These are phyloP conservation scores for Globisporangium cystogenes DNA, from an alignment of 352 stramenopile species.

Conservation along the genomic window DNA sequence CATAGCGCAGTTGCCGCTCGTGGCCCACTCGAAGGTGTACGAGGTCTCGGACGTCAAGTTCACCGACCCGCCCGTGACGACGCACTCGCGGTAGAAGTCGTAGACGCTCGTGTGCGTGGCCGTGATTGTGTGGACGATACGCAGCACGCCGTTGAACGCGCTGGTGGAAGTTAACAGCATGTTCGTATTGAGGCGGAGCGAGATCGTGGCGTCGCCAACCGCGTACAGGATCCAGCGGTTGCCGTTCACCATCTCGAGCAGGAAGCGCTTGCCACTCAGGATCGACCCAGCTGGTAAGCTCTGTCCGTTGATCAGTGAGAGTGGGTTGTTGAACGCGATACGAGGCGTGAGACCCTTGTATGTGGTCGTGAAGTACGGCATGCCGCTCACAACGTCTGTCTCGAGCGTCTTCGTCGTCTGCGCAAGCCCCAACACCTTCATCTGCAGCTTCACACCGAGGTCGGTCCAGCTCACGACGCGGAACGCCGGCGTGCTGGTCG, in stretches of 20 bases:
- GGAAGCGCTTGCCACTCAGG: slow-evolving; percentile 37
- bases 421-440: slow-evolving; percentile 15
- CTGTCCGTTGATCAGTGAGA: slow-evolving; percentile 45
- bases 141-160: slow-evolving; percentile 38
- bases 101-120: slow-evolving; percentile 39
- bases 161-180: slow-evolving; percentile 27
- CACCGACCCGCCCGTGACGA: slow-evolving; percentile 44
- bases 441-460: slow-evolving; percentile 48
- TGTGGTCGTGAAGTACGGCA: slow-evolving; percentile 62
- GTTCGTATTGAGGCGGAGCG: slow-evolving; percentile 36
- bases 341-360: slow-evolving; percentile 51
- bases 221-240: slow-evolving; percentile 62
- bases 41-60: slow-evolving; percentile 32
- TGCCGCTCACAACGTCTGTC: slow-evolving; percentile 54
- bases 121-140: slow-evolving; percentile 34
- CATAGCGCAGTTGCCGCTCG: slow-evolving; percentile 36
- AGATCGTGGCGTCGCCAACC: slow-evolving; percentile 17
- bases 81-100: slow-evolving; percentile 57
- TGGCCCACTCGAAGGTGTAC: slow-evolving; percentile 64
- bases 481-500: slow-evolving; percentile 28
- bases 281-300: slow-evolving; percentile 18
- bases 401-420: slow-evolving; percentile 26
- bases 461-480: slow-evolving; percentile 61
- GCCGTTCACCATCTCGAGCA: slow-evolving; percentile 41
- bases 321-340: slow-evolving; percentile 42